Evolutionary conservation across 257 asterid species (phyloP).

Genomic region (Rubia yunnanensis): DNA sequence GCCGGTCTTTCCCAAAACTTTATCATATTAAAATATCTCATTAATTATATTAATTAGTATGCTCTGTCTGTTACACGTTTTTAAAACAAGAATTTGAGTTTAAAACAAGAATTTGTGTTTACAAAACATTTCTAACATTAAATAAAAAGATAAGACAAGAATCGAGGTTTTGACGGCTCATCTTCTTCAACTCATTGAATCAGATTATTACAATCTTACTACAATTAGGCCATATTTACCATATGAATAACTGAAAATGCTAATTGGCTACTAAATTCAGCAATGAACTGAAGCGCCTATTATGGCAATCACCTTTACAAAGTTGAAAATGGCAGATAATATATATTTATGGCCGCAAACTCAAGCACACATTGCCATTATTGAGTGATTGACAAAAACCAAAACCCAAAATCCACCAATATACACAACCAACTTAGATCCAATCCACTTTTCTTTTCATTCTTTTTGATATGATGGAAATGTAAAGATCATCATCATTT

Average conservation of each 20-base stretch:
- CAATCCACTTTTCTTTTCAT: not conserved
- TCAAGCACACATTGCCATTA: slow-evolving; percentile 14
- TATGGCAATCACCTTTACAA: slow-evolving; percentile 1
- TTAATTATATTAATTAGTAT: too few species aligned
- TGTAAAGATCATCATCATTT: not conserved
- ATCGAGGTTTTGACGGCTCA: not conserved
- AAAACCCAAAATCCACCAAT: not conserved
- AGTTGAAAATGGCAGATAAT: slow-evolving; percentile 6
- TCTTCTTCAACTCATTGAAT: not conserved
- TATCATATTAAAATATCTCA: too few species aligned
- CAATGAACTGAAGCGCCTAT: not conserved
- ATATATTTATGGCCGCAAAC: not conserved
- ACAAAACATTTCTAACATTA: not conserved
- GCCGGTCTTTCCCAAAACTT: too few species aligned
- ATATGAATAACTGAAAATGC: not conserved
- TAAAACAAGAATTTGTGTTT: too few species aligned
- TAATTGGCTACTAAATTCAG: not conserved
- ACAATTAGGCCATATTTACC: not conserved
- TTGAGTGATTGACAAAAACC: not conserved
- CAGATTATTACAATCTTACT: not conserved
- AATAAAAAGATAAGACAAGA: not conserved
- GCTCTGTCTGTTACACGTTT: too few species aligned
- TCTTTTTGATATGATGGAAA: slow-evolving; percentile 6
- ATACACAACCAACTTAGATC: not conserved
- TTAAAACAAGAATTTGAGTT: too few species aligned